Conservation (phyloP, 2,329 filamentous ascomycete genomes). For the Coniochaeta sp. region DNA sequence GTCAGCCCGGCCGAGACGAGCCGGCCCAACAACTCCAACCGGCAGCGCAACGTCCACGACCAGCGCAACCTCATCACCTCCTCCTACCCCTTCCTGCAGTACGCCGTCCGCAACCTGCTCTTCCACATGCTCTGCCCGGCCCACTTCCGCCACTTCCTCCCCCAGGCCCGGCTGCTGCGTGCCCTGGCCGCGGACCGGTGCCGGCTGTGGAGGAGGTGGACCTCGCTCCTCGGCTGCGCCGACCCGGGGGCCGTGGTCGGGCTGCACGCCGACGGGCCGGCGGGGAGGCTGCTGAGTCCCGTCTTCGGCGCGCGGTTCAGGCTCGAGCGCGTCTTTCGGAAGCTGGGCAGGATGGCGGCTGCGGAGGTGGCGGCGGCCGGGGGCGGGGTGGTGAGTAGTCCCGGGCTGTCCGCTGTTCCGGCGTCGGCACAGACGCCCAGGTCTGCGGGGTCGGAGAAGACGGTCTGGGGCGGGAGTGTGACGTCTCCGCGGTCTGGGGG, state of each 20-base stretch:
- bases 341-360: constrained; percentile 12
- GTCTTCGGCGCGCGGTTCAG: constrained; percentile 20
- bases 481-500: neutral
- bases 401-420: neutral
- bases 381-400: neutral
- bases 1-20: constrained; percentile 4
- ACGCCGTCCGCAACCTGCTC: constrained; percentile 21
- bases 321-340: constrained; percentile 21
- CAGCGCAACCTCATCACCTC: constrained; percentile 20
- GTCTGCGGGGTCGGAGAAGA: neutral
- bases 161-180: constrained; percentile 18
- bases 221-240: constrained; percentile 15
- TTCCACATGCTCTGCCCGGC: constrained; percentile 22
- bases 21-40: too few species aligned
- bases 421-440: neutral
- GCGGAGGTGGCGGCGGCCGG: neutral
- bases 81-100: constrained; percentile 22
- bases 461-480: neutral
- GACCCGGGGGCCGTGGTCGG: constrained; percentile 14
- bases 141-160: constrained; percentile 22
- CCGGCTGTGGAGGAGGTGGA: constrained; percentile 26
- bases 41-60: constrained; percentile 11
- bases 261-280: constrained; percentile 8
- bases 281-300: constrained; percentile 15
- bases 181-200: constrained; percentile 16